Conservation (phyloP, 2,329 filamentous ascomycete species). For the Colletotrichum musicola region DNA sequence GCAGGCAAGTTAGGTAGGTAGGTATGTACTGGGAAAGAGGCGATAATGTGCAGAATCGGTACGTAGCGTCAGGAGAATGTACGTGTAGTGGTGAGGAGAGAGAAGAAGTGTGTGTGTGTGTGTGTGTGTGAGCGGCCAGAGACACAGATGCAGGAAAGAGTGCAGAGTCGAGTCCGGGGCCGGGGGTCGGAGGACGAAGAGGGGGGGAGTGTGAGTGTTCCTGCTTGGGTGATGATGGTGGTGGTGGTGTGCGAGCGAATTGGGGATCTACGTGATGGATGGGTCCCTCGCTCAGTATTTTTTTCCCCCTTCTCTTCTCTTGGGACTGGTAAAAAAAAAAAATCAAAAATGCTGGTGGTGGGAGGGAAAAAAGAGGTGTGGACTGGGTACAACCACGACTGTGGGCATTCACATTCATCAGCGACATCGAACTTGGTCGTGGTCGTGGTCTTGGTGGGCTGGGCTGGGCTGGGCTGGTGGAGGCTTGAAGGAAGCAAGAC, state of each 20-base stretch:
- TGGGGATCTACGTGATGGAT: slow-evolving; percentile 7
- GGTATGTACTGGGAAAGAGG: slow-evolving; percentile 10
- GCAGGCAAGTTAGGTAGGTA: slow-evolving; percentile 7
- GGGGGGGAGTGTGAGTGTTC: slow-evolving; percentile 17
- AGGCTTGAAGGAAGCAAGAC: slow-evolving; percentile 13
- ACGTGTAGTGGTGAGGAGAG: slow-evolving; percentile 1
- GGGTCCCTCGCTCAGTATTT: slow-evolving; percentile 8
- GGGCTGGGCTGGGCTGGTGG: slow-evolving; percentile 11
- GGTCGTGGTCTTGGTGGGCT: slow-evolving; percentile 2
- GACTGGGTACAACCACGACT: neutral
- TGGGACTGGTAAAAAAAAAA: slow-evolving; percentile 12
- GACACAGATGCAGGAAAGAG: neutral
- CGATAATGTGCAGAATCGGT: slow-evolving; percentile 26
- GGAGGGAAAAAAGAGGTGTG: neutral
- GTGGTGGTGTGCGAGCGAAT: slow-evolving; percentile 16
- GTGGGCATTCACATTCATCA: slow-evolving; percentile 23
- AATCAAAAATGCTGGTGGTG: slow-evolving; percentile 13
- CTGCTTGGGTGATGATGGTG: slow-evolving; percentile 22
- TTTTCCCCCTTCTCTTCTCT: slow-evolving; percentile 3
- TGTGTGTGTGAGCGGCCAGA: slow-evolving; percentile 10
- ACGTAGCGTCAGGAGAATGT: slow-evolving; percentile 8
- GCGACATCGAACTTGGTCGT: neutral
- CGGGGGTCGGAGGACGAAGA: slow-evolving; percentile 11
- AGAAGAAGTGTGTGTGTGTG: neutral
- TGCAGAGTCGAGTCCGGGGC: slow-evolving; percentile 6